Evolutionary conservation across 2,329 filamentous ascomycete species (phyloP), one percentile per base, ranked within the genome.

Genomic region (Pestalotiopsis fici): DNA sequence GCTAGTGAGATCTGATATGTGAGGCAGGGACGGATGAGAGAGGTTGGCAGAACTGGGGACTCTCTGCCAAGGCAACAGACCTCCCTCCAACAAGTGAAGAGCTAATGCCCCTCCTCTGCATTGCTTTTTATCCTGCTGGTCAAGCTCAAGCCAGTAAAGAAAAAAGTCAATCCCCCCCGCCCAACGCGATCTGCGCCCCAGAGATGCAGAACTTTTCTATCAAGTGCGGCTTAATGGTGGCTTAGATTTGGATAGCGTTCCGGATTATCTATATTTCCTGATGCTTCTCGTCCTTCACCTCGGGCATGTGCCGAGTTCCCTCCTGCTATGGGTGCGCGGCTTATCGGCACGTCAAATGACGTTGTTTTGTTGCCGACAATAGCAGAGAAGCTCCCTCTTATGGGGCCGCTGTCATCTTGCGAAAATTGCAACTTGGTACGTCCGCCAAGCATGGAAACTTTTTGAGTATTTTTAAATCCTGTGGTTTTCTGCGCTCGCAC

Each of bases 231-330:
- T 35, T 11, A 35, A 31, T n/a, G 55, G 12, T 15, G 5, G 6
- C 23, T 27, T 57, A 3, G 55, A 15, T 25, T 5, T 25, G 31
- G 27, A 31, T n/a, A 60, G 27, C 15, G 27, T 31, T 15, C 57
- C 57, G 31, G 57, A 35, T 21, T 7, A 60, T 35, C 13, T 47
- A 12, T 31, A 39, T 12, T 62, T 43, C 59, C 59, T 12, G 18
- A 18, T 27, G n/a, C 21, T 18, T 47, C n/a, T 23, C 25, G 35
- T 23, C 39, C 28, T 62, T 25, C 57, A 31, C 15, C 27, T 59
- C 57, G n/a, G 27, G 27, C 55, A 57, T 57, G 55, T 59, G 57
- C 57, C 57, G 57, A 59, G 57, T 59, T 59, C n/a, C 57, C 57
- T 21, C 31, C 31, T 37, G 27, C n/a, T 59, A 31, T 13, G 27